Conservation (phyloP, 176 grass and related monocot species). For the Canna indica region DNA sequence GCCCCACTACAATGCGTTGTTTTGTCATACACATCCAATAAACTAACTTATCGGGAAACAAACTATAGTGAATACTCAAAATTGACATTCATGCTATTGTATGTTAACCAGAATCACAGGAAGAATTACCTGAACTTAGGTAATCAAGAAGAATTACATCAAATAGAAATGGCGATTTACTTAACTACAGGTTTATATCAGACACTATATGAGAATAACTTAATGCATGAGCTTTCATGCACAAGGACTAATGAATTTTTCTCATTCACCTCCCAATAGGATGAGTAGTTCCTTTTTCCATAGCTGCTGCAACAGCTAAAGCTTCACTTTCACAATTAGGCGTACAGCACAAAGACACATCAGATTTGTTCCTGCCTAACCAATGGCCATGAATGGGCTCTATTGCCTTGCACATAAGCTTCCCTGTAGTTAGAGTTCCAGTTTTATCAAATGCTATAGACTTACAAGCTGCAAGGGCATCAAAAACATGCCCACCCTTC, state of each 20-base stretch:
- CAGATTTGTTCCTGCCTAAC: constrained; percentile 24
- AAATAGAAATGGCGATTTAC: too few species aligned
- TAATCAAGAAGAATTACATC: too few species aligned
- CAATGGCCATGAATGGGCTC: constrained; percentile 94
- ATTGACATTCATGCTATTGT: too few species aligned
- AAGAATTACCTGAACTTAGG: too few species aligned
- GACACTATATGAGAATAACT: too few species aligned
- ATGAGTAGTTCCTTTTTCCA: constrained; percentile 97
- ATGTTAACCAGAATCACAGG: too few species aligned
- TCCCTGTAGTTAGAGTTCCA: constrained; percentile 90
- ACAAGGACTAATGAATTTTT: neutral
- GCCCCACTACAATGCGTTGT: too few species aligned
- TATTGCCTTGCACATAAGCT: constrained; percentile 90
- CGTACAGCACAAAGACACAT: constrained; percentile 50
- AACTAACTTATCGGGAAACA: too few species aligned
- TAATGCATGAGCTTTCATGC: too few species aligned
- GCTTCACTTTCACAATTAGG: constrained; percentile 98
- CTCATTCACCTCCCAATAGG: constrained; percentile 83
- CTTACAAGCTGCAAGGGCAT: constrained; percentile 82
- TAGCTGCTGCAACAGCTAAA: constrained; percentile 90
- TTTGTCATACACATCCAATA: too few species aligned
- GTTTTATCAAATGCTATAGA: constrained; percentile 99
- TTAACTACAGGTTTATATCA: too few species aligned
- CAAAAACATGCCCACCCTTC: constrained; percentile 93
- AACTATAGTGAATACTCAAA: too few species aligned